phyloP scores from a whole-genome alignment of 2,329 filamentous ascomycete genomes.

The Penicillium hordei region DNA sequence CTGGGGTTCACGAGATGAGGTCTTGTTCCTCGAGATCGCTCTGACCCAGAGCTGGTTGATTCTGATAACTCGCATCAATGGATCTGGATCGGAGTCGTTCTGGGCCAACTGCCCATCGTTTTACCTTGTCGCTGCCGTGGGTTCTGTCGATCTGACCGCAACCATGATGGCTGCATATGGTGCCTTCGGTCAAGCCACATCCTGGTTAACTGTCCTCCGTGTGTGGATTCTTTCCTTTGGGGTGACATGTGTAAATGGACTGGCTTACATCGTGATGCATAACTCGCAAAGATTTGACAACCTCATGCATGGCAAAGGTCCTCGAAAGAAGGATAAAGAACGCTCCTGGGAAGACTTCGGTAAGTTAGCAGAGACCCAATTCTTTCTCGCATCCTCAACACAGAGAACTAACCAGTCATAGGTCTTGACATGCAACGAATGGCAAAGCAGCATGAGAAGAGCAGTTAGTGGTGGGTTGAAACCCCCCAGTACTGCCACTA shows the following conservation, averaged over 20 bases:
- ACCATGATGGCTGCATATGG: slow-evolving; percentile 85
- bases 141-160: slow-evolving; percentile 78
- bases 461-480: slow-evolving; percentile 54
- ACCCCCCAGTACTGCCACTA: neutral
- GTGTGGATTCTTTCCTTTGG: slow-evolving; percentile 91
- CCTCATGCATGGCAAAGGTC: slow-evolving; percentile 86
- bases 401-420: slow-evolving; percentile 53
- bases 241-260: slow-evolving; percentile 68
- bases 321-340: slow-evolving; percentile 76
- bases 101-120: slow-evolving; percentile 87
- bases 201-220: slow-evolving; percentile 80
- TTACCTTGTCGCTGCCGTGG: slow-evolving; percentile 75
- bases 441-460: slow-evolving; percentile 89
- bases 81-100: slow-evolving; percentile 61
- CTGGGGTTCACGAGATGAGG: slow-evolving; percentile 75
- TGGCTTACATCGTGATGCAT: slow-evolving; percentile 82
- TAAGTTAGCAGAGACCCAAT: slow-evolving; percentile 52
- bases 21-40: slow-evolving; percentile 86
- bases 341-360: slow-evolving; percentile 84
- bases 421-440: slow-evolving; percentile 88
- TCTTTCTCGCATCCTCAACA: neutral
- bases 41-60: slow-evolving; percentile 95
- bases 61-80: slow-evolving; percentile 91
- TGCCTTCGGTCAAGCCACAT: slow-evolving; percentile 67
- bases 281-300: slow-evolving; percentile 82